Evolutionary conservation across 2,329 filamentous ascomycete genomes (phyloP), one percentile per base, ranked within the genome.

Genomic region (Gliomastix tumulicola): DNA sequence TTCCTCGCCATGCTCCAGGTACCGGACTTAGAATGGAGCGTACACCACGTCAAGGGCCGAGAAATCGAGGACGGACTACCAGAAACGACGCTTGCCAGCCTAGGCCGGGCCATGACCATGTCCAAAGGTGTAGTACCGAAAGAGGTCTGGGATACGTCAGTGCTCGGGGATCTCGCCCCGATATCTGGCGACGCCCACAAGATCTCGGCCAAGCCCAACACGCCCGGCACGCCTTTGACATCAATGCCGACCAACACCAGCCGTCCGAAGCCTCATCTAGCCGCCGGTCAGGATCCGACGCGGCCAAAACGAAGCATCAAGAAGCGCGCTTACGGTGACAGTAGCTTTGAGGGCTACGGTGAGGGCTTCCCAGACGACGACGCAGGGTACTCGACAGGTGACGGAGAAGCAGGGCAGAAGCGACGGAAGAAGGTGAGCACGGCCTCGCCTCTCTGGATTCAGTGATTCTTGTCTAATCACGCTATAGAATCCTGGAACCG

Each of bases 251-350:
- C 13, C 23, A 16, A 28, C 25, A 35, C 13, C 20, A 7, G 52
- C 27, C 57, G 66, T 19, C 47, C 60, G 37, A 69, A 68, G 53
- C 52, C 48, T 21, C 59, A 51, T 22, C 60, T 61, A 28, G 41
- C 56, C 17, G 49, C 59, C 20, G 59, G 54, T n/a, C 57, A 68
- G 21, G 69, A 75, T 38, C 58, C 62, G 10, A 57, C 65, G 27
- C 69, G 84, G 37, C 77, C 82, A 22, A 79, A 81, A 47, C 72
- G 84, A 33, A 66, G 69, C 38, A 71, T 76, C 43, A 86, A 84
- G 65, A 88, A 88, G 68, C 74, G 85, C 33, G 76, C 79, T 43
- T 89, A 88, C 53, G 79, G 81, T 27, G 84, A 89, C 44, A 74
- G 70, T 48, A 85, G 80, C 49, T 89, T 76, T 51, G 79, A 84